A percentile compares a stretch with the other conserved stretches of the same genome.
phyloP scores from a whole-genome alignment of 371 early-diverging fungal genomes.

The Mucor lusitanicus region DNA sequence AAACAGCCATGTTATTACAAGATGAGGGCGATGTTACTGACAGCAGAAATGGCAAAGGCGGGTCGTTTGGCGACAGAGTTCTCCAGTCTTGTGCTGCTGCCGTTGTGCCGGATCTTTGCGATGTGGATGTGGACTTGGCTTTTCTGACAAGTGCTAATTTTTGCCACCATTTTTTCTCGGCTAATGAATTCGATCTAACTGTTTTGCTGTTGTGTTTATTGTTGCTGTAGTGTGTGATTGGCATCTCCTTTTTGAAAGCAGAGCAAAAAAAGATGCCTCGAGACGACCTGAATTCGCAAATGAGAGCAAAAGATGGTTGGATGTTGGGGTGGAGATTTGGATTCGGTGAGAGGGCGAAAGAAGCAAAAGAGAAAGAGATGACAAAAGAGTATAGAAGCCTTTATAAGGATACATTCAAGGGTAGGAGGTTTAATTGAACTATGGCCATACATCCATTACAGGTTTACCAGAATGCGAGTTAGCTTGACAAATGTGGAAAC shows the following conservation, averaged over 20 bases:
- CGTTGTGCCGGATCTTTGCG: background rate
- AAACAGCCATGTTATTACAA: background rate
- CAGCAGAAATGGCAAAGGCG: slow-evolving; percentile 19
- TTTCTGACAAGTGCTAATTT: background rate
- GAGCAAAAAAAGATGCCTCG: background rate
- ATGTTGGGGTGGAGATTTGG: background rate
- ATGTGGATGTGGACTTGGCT: background rate
- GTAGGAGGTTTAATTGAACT: slow-evolving; percentile 15
- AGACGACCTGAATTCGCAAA: background rate
- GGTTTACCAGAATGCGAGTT: background rate
- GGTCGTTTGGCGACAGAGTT: slow-evolving; percentile 19
- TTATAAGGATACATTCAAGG: background rate
- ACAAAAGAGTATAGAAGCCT: background rate
- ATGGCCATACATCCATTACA: background rate
- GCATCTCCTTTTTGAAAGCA: slow-evolving; percentile 1
- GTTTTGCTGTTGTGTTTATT: background rate
- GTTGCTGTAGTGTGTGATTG: background rate
- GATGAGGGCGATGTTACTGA: background rate
- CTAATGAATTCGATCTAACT: background rate
- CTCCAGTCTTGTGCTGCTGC: slow-evolving; percentile 14
- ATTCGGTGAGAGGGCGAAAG: background rate
- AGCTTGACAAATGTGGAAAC: slow-evolving; percentile 10
- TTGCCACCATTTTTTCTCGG: slow-evolving; percentile 4
- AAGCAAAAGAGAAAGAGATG: background rate
- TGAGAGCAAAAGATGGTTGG: background rate